Evolutionary conservation across 441 rosid genomes (phyloP).

Genomic region (Theobroma grandiflorum): DNA sequence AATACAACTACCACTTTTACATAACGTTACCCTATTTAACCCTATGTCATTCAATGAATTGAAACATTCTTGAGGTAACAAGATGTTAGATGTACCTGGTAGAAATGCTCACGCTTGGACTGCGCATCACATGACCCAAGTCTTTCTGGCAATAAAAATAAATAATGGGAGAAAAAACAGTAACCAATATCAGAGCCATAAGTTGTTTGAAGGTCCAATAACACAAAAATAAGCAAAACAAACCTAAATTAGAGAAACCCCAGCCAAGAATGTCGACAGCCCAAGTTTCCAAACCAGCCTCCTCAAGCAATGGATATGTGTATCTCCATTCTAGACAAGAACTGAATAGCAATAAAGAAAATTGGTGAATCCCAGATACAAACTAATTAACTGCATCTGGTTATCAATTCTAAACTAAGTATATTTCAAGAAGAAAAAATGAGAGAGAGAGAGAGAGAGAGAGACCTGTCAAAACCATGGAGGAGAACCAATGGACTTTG

Average conservation of each 20-base stretch:
- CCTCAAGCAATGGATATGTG: constrained; percentile 84
- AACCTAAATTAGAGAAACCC: constrained; percentile 97
- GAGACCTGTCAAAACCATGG: constrained; percentile 78
- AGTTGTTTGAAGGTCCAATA: neutral
- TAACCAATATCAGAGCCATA: neutral
- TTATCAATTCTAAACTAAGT: neutral
- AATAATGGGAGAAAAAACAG: neutral
- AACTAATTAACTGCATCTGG: neutral
- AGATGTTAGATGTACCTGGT: constrained; percentile 63
- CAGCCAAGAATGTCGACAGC: constrained; percentile 93
- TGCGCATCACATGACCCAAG: constrained; percentile 69
- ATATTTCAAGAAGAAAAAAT: neutral
- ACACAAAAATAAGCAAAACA: constrained; percentile 12
- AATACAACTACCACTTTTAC: neutral
- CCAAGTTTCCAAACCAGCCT: constrained; percentile 90
- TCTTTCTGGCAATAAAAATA: constrained; percentile 46
- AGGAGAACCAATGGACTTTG: constrained; percentile 66
- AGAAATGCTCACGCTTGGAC: constrained; percentile 82
- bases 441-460: neutral
- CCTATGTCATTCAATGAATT: neutral
- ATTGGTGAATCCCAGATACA: constrained; percentile 29
- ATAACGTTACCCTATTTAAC: neutral
- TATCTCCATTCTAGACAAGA: constrained; percentile 97
- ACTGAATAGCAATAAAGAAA: constrained; percentile 49
- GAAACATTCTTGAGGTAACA: neutral